Evolutionary conservation across 164 flowering plant species (phyloP), one percentile per base, ranked within the genome.

Genomic region (Magnolia changhungtana): DNA sequence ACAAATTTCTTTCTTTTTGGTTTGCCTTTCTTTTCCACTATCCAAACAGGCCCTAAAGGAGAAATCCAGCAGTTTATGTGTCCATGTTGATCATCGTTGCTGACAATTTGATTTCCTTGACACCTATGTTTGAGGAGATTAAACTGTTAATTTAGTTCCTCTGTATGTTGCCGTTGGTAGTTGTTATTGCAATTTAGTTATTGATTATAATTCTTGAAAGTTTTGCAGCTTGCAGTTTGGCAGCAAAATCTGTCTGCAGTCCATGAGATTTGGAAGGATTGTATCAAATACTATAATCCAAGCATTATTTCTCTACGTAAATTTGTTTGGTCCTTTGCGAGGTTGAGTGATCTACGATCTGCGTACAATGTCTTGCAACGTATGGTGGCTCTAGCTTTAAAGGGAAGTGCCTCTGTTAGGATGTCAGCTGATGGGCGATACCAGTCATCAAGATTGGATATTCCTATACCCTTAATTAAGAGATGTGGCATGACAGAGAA

Each of bases 141-240:
- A 55, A 55, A 55, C 18, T 16, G 18, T 55, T 16, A 55, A 55
- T 69, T 69, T 29, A 69, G 0, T 45, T 69, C 45, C 7, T 45
- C 10, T 69, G 50, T 31, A 29, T 31, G 1, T n/a, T 49, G 61
- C 45, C 10, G 11, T 72, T 50, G 45, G 18, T 52, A 20, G 14
- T 72, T 59, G 63, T 55, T 4, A 55, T 24, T 31, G 24, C 65
- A 55, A 37, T 37, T 51, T 50, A 9, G 10, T 59, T 68, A 19
- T 29, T 20, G 50, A 31, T 52, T 1, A 16, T 68, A 8, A 63
- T 27, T 59, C 59, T 24, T 27, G 0, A 21, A 21, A n/a, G 45
- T 73, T 58, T 59, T 83, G 80, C 90, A 95, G 99, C 89, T 95
- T 83, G 94, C 99, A 83, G 96, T 89, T 82, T 82, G 74, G 85